Evolutionary conservation across 306 rosid species (phyloP).

Genomic region (Prunus mongolica): DNA sequence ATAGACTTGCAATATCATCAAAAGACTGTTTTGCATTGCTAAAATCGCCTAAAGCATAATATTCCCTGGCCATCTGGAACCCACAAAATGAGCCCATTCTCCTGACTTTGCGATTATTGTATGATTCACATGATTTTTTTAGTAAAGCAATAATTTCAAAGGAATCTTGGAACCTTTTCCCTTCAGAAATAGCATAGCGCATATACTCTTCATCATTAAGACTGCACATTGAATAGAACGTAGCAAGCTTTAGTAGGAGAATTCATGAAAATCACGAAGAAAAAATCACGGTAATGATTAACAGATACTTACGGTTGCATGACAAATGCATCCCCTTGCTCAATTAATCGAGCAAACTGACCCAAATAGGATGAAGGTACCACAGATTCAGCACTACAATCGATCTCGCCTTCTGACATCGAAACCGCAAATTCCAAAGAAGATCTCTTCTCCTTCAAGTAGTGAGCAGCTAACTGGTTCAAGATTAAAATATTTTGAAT

Average conservation of each 20-base stretch:
- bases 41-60: constrained; percentile 65
- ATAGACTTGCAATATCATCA: constrained; percentile 65
- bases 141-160: constrained; percentile 80
- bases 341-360: constrained; percentile 76
- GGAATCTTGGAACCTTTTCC: constrained; percentile 82
- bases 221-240: constrained; percentile 48
- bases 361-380: constrained; percentile 77
- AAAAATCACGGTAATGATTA: constrained; percentile 6
- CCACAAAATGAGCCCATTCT: constrained; percentile 81
- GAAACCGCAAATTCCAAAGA: constrained; percentile 66
- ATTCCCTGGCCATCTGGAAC: constrained; percentile 82
- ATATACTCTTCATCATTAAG: constrained; percentile 79
- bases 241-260: constrained; percentile 19
- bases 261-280: not conserved
- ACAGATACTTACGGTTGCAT: constrained; percentile 74
- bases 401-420: constrained; percentile 62
- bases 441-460: constrained; percentile 80
- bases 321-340: constrained; percentile 61
- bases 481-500: constrained; percentile 11
- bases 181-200: constrained; percentile 63
- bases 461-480: constrained; percentile 85
- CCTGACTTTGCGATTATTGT: constrained; percentile 46
- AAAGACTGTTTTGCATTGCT: constrained; percentile 60
- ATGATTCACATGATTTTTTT: constrained; percentile 74
- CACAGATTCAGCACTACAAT: constrained; percentile 59